phyloP scores from a whole-genome alignment of 2,329 filamentous ascomycete species.

The Tolypocladium nubicola region DNA sequence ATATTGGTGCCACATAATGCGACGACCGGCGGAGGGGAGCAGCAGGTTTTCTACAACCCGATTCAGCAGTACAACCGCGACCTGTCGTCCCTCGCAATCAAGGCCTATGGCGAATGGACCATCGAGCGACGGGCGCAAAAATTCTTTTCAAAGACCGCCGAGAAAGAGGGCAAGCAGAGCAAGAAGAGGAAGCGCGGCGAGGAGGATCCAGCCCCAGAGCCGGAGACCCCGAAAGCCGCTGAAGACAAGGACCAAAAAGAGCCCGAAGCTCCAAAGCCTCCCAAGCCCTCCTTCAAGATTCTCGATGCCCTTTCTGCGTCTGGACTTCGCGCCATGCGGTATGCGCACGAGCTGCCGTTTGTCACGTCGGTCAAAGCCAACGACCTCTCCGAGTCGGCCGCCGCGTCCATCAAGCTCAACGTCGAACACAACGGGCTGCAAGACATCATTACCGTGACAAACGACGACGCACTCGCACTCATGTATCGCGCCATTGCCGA shows the following conservation, averaged over 20 bases:
- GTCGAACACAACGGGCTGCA: slow-evolving; percentile 70
- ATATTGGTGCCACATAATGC: slow-evolving; percentile 41
- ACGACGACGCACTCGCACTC: slow-evolving; percentile 76
- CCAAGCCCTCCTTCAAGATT: slow-evolving; percentile 57
- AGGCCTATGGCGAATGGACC: slow-evolving; percentile 67
- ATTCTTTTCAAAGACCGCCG: slow-evolving; percentile 26
- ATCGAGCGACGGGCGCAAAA: slow-evolving; percentile 34
- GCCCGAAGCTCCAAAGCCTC: slow-evolving; percentile 15
- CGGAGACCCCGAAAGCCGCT: background rate
- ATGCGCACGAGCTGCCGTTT: slow-evolving; percentile 83
- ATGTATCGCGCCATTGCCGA: slow-evolving; percentile 70
- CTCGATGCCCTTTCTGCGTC: slow-evolving; percentile 92
- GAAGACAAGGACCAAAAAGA: slow-evolving; percentile 5
- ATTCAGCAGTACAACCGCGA: slow-evolving; percentile 99
- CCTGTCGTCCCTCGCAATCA: slow-evolving; percentile 84
- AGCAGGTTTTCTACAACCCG: slow-evolving; percentile 95
- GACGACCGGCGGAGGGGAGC: slow-evolving; percentile 47
- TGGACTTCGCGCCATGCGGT: slow-evolving; percentile 80
- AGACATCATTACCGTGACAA: slow-evolving; percentile 59
- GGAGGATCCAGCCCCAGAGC: slow-evolving; percentile 6
- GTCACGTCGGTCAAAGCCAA: slow-evolving; percentile 78
- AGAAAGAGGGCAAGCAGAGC: slow-evolving; percentile 25
- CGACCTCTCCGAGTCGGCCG: slow-evolving; percentile 70
- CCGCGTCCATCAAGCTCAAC: slow-evolving; percentile 74
- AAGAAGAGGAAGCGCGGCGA: slow-evolving; percentile 38